These are phyloP conservation scores for Calocybe indica DNA, from an alignment of 768 basidiomycete species.

Conservation along the genomic window DNA sequence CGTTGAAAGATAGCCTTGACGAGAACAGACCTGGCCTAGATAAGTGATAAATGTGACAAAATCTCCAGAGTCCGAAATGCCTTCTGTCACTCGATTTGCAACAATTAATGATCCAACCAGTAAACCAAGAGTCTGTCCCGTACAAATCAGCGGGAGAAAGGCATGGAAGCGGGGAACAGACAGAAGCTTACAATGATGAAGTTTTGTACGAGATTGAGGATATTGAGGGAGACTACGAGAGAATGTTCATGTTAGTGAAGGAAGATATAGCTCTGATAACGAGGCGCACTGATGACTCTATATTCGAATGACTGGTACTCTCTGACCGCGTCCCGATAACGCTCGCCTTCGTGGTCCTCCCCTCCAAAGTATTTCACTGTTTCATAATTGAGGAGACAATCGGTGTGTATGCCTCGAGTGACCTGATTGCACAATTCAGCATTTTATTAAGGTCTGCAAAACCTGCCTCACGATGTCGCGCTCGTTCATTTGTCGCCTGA, in stretches of 20 bases:
- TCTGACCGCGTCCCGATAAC: constrained; percentile 66
- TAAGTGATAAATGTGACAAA: constrained; percentile 84
- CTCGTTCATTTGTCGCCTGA: constrained; percentile 79
- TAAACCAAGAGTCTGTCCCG: constrained; percentile 61
- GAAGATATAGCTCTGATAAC: background rate
- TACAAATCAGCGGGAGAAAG: background rate
- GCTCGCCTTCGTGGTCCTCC: constrained; percentile 68
- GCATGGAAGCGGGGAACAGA: background rate
- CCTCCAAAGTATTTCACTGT: constrained; percentile 90
- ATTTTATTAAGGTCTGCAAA: background rate
- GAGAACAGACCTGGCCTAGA: constrained; percentile 57
- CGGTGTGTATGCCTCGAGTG: constrained; percentile 79
- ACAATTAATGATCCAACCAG: constrained; percentile 81
- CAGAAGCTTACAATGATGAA: constrained; percentile 60
- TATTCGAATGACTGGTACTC: constrained; percentile 73
- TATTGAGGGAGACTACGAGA: constrained; percentile 54
- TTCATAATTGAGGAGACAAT: constrained; percentile 75
- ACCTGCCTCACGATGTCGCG: constrained; percentile 57
- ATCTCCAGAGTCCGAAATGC: constrained; percentile 43
- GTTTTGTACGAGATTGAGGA: constrained; percentile 76
- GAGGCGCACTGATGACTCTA: constrained; percentile 59
- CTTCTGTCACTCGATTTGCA: constrained; percentile 56
- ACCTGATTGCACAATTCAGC: constrained; percentile 29
- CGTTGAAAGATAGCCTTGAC: background rate
- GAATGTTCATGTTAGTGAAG: constrained; percentile 4